Conservation (phyloP, 768 basidiomycete genomes). For the Dictyophora rubrovolvata region DNA sequence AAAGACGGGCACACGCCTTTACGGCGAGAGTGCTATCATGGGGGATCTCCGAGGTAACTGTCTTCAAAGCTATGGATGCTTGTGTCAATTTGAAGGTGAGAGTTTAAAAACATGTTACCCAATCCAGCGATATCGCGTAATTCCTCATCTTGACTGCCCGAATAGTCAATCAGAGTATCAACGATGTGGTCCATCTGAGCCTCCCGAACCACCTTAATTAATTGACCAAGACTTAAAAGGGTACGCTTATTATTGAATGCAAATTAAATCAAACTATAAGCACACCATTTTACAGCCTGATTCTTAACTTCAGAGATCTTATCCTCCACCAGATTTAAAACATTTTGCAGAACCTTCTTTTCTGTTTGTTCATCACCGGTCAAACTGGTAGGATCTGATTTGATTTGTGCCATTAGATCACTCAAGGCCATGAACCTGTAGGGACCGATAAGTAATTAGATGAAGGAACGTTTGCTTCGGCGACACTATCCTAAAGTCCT, state of each 20-base stretch:
- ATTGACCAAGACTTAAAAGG: constrained; percentile 63
- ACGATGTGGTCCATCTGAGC: constrained; percentile 76
- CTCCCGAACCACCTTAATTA: constrained; percentile 84
- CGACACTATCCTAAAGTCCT: constrained; percentile 60
- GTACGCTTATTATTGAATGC: not conserved
- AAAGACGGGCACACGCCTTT: constrained; percentile 73
- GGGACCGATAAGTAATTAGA: not conserved
- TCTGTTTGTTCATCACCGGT: constrained; percentile 80
- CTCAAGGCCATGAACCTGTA: constrained; percentile 92
- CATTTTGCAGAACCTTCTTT: constrained; percentile 72
- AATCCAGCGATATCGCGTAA: constrained; percentile 88
- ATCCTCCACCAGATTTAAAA: constrained; percentile 82
- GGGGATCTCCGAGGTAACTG: constrained; percentile 85
- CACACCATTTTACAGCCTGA: constrained; percentile 89
- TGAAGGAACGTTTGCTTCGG: constrained; percentile 12
- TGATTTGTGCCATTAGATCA: constrained; percentile 85
- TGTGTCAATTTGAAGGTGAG: not conserved
- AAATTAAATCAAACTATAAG: constrained; percentile 1
- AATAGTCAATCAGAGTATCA: constrained; percentile 81
- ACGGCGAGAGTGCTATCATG: constrained; percentile 69
- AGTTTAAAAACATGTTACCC: constrained; percentile 38
- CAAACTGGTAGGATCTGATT: constrained; percentile 63
- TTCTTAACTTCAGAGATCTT: constrained; percentile 98
- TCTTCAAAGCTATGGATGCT: constrained; percentile 66
- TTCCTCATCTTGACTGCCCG: constrained; percentile 82